phyloP scores from a whole-genome alignment of 208 protist species.

The Trypanosoma rangeli region DNA sequence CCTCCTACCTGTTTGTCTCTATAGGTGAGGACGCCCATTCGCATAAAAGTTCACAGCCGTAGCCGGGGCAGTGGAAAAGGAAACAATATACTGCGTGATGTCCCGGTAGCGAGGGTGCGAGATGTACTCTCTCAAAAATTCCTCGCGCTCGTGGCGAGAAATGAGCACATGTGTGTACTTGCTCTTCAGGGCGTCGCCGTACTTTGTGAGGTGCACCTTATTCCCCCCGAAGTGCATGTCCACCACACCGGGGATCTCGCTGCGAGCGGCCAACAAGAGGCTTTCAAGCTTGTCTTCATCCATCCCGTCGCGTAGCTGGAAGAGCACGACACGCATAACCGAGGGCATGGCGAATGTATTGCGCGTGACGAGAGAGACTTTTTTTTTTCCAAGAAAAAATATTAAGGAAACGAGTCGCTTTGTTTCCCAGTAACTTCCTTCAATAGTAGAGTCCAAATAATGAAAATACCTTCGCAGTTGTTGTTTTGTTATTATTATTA shows the following conservation, averaged over 20 bases:
- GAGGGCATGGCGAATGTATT: constrained; percentile 24
- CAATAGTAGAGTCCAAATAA: too few relatives aligned
- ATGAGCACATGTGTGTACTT: constrained; percentile 55
- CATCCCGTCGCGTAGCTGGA: constrained; percentile 34
- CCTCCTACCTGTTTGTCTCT: neutral
- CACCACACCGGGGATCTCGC: constrained; percentile 45
- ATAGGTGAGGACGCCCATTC: constrained; percentile 23
- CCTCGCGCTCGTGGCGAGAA: constrained; percentile 41
- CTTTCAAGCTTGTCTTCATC: constrained; percentile 31
- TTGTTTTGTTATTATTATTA: too few relatives aligned
- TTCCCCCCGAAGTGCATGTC: constrained; percentile 58
- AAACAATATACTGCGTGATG: constrained; percentile 37
- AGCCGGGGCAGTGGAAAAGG: constrained; percentile 26
- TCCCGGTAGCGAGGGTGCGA: constrained; percentile 36
- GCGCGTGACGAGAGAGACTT: neutral
- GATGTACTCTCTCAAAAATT: constrained; percentile 39
- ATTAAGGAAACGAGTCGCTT: neutral
- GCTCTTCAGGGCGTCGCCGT: neutral
- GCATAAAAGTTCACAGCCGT: constrained; percentile 43
- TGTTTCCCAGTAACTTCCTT: too few relatives aligned
- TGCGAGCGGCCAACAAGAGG: constrained; percentile 33
- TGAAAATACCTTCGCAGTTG: too few relatives aligned
- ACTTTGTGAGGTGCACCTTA: neutral
- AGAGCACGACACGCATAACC: constrained; percentile 43
- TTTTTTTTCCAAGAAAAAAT: neutral